Base-by-base conservation (phyloP, 495 filamentous ascomycete species). In the Neurospora sublineolata region DNA sequence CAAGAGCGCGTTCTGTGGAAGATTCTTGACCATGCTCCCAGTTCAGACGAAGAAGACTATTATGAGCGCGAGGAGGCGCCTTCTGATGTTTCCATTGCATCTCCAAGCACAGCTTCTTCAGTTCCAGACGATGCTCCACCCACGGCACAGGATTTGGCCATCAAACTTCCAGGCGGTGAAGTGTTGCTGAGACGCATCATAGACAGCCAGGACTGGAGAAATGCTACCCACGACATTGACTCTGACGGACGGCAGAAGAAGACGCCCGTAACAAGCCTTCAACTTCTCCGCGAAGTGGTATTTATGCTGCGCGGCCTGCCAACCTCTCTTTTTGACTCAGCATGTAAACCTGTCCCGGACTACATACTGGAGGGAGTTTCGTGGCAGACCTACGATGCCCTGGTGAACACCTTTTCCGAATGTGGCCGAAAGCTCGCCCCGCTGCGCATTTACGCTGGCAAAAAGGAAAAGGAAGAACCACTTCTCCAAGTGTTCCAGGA, bases 231-330 rank as follows among this genome's bases (percentile, higher is more conserved):
- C 10, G 36, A 69, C 16, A 80, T 77, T 23, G 76, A 82, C 30
- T 72, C 75, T 42, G 73, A 79, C 73, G 74, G 79, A 73, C 75
- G 72, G 74, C 67, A 81, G 69, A 72, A 83, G 75, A 81, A 87
- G 75, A 79, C 80, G 5, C 69, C 82, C 3, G 80, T 96, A 40
- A 89, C 92, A 0, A 93, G 95, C 75, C 81, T 91, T 2, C 91
- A 94, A 70, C 78, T 89, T 5, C 82, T 94, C 39, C 89, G 94
- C 52, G 94, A 98, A 74, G 84, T 88, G 1, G 82, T 97, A 1
- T 94, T 92, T 74, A 94, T 97, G 93, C 86, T 98, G 1, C 85
- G 87, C 39, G 94, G 93, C 0, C 81, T 97, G 23, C 87, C 89
- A 41, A 96, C 92, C 1, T 89, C 87, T 23, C 78, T 97, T 7